phyloP scores from a whole-genome alignment of 1,284 basidiomycete species.

The Boletus smithii region DNA sequence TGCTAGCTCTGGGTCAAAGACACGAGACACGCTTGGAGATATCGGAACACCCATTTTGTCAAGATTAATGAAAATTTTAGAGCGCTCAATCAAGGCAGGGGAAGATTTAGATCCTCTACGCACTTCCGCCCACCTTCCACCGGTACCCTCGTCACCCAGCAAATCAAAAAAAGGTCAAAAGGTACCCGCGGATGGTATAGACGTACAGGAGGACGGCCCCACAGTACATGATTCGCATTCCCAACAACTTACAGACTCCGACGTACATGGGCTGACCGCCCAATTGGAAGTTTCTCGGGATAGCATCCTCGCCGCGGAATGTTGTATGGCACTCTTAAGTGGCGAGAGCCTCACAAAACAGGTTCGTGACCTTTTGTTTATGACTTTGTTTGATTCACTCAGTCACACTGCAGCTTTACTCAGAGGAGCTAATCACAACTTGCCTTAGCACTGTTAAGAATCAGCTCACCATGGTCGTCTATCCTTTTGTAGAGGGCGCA shows the following conservation, averaged over 20 bases:
- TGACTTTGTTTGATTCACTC: conserved; percentile 1
- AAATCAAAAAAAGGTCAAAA: conserved; percentile 32
- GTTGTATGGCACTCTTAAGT: conserved; percentile 72
- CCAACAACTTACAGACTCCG: conserved; percentile 43
- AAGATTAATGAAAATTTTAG: conserved; percentile 71
- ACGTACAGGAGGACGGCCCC: conserved; percentile 20
- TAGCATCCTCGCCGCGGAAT: conserved; percentile 78
- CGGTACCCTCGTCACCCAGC: conserved; percentile 24
- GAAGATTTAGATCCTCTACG: conserved; percentile 73
- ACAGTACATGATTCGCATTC: conserved; percentile 18
- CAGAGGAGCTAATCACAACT: conserved; percentile 84
- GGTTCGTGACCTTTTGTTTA: conserved; percentile 42
- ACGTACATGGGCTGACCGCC: conserved; percentile 49
- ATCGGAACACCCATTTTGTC: conserved; percentile 59
- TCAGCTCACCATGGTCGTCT: conserved; percentile 75
- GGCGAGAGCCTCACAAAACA: conserved; percentile 81
- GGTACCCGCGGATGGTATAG: conserved; percentile 29
- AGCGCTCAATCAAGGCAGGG: conserved; percentile 69
- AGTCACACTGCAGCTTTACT: conserved; percentile 61
- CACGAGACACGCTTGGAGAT: conserved; percentile 57
- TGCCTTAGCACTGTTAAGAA: conserved; percentile 79
- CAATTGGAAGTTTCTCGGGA: conserved; percentile 60
- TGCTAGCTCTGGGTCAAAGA: conserved; percentile 42
- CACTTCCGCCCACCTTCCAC: conserved; percentile 27
- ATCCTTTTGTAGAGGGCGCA: conserved; percentile 82